These are phyloP conservation scores for Marsdenia floribunda DNA, from an alignment of 257 asterid genomes.

Conservation along the genomic window DNA sequence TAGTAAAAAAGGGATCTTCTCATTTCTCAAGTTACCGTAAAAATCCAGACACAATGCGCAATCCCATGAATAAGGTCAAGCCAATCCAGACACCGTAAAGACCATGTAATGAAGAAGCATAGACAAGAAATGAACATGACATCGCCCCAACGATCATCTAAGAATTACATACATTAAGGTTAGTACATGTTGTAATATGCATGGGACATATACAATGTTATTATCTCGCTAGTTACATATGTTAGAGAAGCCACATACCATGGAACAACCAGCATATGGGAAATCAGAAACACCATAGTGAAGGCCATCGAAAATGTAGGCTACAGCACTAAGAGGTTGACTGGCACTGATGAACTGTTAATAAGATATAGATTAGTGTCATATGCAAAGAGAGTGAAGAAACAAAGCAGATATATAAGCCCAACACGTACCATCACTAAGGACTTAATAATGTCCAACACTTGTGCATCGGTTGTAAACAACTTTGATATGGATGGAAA, in stretches of 20 bases:
- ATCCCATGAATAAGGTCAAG: slow-evolving; percentile 37
- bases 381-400: not conserved
- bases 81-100: slow-evolving; percentile 41
- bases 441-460: slow-evolving; percentile 29
- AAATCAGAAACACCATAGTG: slow-evolving; percentile 47
- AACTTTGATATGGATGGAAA: slow-evolving; percentile 25
- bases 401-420: not conserved
- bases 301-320: slow-evolving; percentile 42
- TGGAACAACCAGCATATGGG: slow-evolving; percentile 38
- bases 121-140: slow-evolving; percentile 26
- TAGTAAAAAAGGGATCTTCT: not conserved
- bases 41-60: slow-evolving; percentile 30
- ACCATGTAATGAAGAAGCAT: slow-evolving; percentile 29
- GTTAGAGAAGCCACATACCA: slow-evolving; percentile 21
- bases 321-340: slow-evolving; percentile 41
- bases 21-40: slow-evolving; percentile 21
- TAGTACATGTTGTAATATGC: not conserved
- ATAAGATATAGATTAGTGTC: not conserved
- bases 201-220: not conserved
- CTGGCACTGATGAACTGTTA: slow-evolving; percentile 45
- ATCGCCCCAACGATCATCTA: slow-evolving; percentile 38
- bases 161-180: not conserved
- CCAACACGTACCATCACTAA: slow-evolving; percentile 30
- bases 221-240: not conserved
- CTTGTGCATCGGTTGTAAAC: slow-evolving; percentile 40